Percentiles rank a stretch among this genome's conserved stretches.
Evolutionary conservation across 345 rosid genomes (phyloP).

Genomic region (Gossypium raimondii): DNA sequence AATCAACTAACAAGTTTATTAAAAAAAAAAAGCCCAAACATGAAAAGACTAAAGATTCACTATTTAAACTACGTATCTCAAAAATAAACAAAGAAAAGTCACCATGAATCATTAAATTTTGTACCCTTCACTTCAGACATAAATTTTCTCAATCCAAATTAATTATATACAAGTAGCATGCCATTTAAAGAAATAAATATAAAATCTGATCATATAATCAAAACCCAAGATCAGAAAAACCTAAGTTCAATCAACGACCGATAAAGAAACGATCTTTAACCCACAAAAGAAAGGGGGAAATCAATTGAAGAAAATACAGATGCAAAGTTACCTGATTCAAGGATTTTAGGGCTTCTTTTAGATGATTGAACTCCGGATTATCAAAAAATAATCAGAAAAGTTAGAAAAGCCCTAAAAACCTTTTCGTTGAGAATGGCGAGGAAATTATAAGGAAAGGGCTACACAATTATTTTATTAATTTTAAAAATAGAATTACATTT

Average conservation of each 20-base stretch:
- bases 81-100: not conserved
- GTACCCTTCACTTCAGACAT: not conserved
- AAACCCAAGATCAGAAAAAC: not conserved
- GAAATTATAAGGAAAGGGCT: constrained; percentile 4
- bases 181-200: not conserved
- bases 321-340: constrained; percentile 12
- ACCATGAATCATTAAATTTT: constrained; percentile 3
- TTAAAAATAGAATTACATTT: too few relatives aligned
- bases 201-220: not conserved
- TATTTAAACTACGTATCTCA: not conserved
- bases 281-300: not conserved
- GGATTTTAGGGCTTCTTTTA: constrained; percentile 6
- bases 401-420: not conserved
- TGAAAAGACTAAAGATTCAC: not conserved
- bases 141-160: not conserved
- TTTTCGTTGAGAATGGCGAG: not conserved
- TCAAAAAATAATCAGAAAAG: not conserved
- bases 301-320: not conserved
- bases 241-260: not conserved
- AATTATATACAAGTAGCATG: not conserved
- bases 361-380: not conserved
- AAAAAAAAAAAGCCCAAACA: not conserved
- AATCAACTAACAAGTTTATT: not conserved
- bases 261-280: not conserved
- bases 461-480: not conserved